These are phyloP conservation scores for Colletotrichum kahawae DNA, from an alignment of 2,329 filamentous ascomycete genomes.

Conservation along the genomic window DNA sequence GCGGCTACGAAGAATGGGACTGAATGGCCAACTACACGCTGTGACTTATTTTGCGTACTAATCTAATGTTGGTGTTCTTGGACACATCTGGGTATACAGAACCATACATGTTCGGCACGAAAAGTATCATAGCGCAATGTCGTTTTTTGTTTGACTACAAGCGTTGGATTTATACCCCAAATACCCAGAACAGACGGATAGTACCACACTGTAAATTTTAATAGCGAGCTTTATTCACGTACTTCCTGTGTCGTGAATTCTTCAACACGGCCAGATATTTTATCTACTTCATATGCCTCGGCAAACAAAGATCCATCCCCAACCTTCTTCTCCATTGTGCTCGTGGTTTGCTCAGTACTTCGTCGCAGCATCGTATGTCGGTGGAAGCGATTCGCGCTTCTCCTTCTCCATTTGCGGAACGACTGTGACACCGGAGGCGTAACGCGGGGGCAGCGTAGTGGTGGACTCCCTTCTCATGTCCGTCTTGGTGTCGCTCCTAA, in stretches of 20 bases:
- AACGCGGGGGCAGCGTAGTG: background rate
- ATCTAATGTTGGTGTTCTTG: background rate
- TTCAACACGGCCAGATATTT: background rate
- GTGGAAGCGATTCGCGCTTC: background rate
- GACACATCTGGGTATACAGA: background rate
- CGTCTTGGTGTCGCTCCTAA: background rate
- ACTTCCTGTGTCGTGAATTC: background rate
- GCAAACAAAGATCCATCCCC: background rate
- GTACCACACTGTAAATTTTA: background rate
- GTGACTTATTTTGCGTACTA: too few species aligned
- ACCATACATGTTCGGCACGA: background rate
- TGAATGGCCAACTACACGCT: background rate
- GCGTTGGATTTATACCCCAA: background rate
- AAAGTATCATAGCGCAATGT: background rate
- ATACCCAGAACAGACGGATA: background rate
- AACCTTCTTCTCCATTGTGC: background rate
- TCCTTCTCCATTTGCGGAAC: background rate
- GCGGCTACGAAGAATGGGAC: constrained; percentile 21
- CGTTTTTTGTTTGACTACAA: background rate
- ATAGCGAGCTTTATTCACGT: background rate
- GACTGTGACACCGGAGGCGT: background rate
- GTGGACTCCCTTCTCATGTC: background rate
- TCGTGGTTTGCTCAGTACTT: background rate
- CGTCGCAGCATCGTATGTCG: background rate
- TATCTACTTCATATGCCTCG: background rate